Conservation (phyloP, 176 grass and related monocot species). For the Avena eriantha region DNA sequence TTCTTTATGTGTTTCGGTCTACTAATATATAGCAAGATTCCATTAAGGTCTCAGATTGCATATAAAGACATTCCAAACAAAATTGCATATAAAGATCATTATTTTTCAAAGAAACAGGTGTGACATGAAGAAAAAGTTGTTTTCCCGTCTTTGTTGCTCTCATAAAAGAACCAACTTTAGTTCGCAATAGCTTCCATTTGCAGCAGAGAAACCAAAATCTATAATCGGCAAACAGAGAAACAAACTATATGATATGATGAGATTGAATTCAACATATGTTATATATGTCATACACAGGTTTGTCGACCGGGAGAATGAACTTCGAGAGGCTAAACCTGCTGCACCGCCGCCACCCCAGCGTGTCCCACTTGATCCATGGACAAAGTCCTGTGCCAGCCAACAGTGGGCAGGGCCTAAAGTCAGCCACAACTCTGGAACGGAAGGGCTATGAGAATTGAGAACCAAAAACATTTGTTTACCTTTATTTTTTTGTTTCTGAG, state of each 20-base stretch:
- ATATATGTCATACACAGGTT: slow-evolving; percentile 52
- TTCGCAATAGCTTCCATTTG: background rate
- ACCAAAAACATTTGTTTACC: background rate
- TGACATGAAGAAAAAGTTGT: background rate
- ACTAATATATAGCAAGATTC: background rate
- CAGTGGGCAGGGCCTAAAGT: slow-evolving; percentile 78
- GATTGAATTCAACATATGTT: slow-evolving; percentile 12
- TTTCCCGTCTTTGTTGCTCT: background rate
- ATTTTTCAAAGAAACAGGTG: background rate
- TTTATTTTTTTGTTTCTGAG: background rate
- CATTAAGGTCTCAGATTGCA: background rate
- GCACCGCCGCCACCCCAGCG: slow-evolving; percentile 62
- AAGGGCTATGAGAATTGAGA: slow-evolving; percentile 50
- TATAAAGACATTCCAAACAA: no score
- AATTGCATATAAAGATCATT: no score
- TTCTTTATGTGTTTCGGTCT: background rate
- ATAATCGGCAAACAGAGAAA: no score
- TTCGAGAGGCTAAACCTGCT: slow-evolving; percentile 80
- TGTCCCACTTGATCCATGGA: slow-evolving; percentile 78
- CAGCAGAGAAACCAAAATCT: background rate
- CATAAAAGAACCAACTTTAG: background rate
- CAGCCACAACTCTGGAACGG: slow-evolving; percentile 47
- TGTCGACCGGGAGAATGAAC: slow-evolving; percentile 91
- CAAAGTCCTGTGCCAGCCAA: slow-evolving; percentile 65
- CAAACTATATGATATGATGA: slow-evolving; percentile 2